phyloP scores from a whole-genome alignment of 2,329 filamentous ascomycete genomes.

The Diaporthe sp. region DNA sequence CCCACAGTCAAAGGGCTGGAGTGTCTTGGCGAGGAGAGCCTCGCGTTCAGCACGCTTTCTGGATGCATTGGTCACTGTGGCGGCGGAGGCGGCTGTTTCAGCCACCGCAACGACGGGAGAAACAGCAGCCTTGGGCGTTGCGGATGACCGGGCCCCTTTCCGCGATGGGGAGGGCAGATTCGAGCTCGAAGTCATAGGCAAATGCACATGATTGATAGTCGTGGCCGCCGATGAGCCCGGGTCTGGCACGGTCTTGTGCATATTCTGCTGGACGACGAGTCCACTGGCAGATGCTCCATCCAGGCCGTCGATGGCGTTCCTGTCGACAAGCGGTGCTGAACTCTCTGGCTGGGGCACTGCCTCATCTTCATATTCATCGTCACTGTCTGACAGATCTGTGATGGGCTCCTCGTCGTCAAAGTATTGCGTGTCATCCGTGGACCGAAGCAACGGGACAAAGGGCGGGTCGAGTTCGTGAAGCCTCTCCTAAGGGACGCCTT shows the following conservation, averaged over 20 bases:
- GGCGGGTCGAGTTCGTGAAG: conserved; percentile 80
- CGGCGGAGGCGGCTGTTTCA: not conserved
- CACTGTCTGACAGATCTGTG: conserved; percentile 70
- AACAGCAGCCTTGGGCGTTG: conserved; percentile 28
- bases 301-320: conserved; percentile 2
- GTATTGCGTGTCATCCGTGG: conserved; percentile 83
- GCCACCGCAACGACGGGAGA: not conserved
- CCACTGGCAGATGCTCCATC: conserved; percentile 27
- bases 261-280: not conserved
- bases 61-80: not conserved
- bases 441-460: conserved; percentile 80
- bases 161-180: not conserved
- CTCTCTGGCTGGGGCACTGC: not conserved
- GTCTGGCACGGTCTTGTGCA: not conserved
- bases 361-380: conserved; percentile 43
- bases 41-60: conserved; percentile 36
- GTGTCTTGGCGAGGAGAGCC: conserved; percentile 47
- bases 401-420: conserved; percentile 87
- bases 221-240: conserved; percentile 17
- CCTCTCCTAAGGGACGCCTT: conserved; percentile 80
- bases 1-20: conserved; percentile 55
- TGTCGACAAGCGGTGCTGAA: not conserved
- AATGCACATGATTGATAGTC: conserved; percentile 6
- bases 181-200: not conserved
- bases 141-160: conserved; percentile 13